phyloP scores from a whole-genome alignment of 257 asterid species.

The Solanum tarijense region DNA sequence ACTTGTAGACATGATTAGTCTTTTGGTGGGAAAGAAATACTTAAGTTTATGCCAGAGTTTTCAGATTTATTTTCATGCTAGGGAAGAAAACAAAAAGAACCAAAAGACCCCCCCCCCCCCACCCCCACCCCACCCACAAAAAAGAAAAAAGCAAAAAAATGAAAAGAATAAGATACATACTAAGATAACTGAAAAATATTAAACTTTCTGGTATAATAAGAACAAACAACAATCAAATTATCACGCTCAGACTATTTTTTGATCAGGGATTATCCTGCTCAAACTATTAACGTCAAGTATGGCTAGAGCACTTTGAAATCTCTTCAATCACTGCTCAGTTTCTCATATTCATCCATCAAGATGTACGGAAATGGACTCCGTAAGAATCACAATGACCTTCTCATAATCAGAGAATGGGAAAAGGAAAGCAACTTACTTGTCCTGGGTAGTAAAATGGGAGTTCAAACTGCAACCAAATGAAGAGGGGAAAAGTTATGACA shows the following conservation, averaged over 20 bases:
- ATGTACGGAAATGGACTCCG: background rate
- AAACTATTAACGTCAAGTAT: background rate
- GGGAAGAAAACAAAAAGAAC: background rate
- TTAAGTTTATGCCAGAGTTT: background rate
- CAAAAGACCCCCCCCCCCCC: background rate
- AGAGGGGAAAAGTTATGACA: background rate
- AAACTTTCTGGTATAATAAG: background rate
- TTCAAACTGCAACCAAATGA: conserved; percentile 65
- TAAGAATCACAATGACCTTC: background rate
- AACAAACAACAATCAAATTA: background rate
- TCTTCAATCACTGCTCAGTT: background rate
- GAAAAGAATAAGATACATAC: background rate
- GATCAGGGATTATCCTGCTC: background rate
- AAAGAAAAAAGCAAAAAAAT: background rate
- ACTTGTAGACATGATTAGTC: background rate
- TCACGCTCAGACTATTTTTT: background rate
- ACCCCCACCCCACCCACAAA: background rate
- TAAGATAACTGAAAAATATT: background rate
- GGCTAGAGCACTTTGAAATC: background rate
- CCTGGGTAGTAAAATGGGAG: conserved; percentile 96
- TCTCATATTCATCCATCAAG: background rate
- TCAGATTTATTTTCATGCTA: background rate
- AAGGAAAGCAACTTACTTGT: conserved; percentile 47
- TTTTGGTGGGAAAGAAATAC: background rate
- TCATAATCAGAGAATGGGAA: background rate